Base-by-base conservation (phyloP, 148 eudicot genomes). In the Bassia scoparia region DNA sequence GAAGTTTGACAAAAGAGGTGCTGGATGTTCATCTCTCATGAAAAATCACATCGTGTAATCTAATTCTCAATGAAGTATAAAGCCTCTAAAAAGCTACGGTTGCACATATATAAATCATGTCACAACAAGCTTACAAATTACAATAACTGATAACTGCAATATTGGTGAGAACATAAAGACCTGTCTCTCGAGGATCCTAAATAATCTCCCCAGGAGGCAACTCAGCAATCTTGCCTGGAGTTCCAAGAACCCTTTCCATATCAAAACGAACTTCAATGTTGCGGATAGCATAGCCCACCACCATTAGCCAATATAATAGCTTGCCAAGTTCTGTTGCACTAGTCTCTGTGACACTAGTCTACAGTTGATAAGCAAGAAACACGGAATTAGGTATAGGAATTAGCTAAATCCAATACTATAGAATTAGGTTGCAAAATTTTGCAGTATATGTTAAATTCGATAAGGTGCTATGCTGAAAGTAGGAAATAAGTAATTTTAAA, bases 241-340 rank as follows among this genome's bases (percentile, higher is more conserved):
- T 56, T 55, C 90, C 96, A 17, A 92, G 82, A 16, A 89, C 92
- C 18, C 86, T 76, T 79, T 92, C 97, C 97, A 92, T 89, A 78
- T 92, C 97, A 69, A 88, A 88, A 61, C 96, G 97, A 70, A 89
- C 97, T 79, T 92, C 97, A 61, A 92, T 92, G 78, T 92, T 92
- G 54, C 90, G 90, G 71, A 92, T 84, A 71, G 92, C 82, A 77
- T 89, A 92, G 48, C 97, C 97, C 27, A 92, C 97, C 77, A 92
- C 92, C 97, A 92, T 92, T 61, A 92, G 82, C 97, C 97, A 92
- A 71, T 85, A 92, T 54, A 92, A 81, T 76, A 92, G 78, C 76
- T 92, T 92, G 33, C 85, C 97, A 58, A 92, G 89, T 83, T 92
- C 97, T 27, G 95, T 81, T 7, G 90, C 97, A 68, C 88, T 89